A percentile compares a stretch with the other conserved stretches of the same genome.
Evolutionary conservation across 108 stramenopile genomes (phyloP).

Genomic region (Ochromonas danica): DNA sequence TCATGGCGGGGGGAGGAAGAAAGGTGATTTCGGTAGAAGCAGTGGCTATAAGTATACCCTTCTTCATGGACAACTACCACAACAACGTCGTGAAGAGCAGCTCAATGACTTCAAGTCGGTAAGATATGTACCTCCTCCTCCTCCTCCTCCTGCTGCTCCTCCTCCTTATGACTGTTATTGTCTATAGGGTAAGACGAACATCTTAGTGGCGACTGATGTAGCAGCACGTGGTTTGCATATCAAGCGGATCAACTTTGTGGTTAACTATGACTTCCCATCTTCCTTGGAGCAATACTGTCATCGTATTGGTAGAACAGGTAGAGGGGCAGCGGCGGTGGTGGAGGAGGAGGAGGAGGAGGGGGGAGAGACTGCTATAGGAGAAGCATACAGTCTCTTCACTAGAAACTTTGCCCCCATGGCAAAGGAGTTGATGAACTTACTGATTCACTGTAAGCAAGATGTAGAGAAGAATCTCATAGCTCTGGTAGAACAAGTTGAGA

Average conservation of each 20-base stretch:
- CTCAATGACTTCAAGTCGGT: slow-evolving; percentile 18
- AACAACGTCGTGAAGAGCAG: neutral
- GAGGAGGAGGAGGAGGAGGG: neutral
- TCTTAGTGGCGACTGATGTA: slow-evolving; percentile 67
- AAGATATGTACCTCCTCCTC: neutral
- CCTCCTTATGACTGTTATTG: neutral
- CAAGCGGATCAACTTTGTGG: slow-evolving; percentile 2
- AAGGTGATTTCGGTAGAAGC: too few relatives aligned
- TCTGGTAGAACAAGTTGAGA: too few relatives aligned
- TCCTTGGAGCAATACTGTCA: slow-evolving; percentile 32
- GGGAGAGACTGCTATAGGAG: neutral
- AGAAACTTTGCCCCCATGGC: slow-evolving; percentile 36
- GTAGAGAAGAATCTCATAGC: slow-evolving; percentile 28
- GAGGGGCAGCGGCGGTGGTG: slow-evolving; percentile 2
- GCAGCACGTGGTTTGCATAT: slow-evolving; percentile 70
- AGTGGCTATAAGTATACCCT: too few relatives aligned
- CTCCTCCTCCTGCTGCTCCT: neutral
- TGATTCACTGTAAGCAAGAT: neutral
- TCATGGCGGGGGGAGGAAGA: too few relatives aligned
- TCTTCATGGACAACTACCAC: slow-evolving; percentile 22
- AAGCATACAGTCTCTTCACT: slow-evolving; percentile 26
- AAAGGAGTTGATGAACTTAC: slow-evolving; percentile 11
- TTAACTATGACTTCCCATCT: slow-evolving; percentile 38
- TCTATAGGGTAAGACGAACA: slow-evolving; percentile 28
- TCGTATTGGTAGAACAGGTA: slow-evolving; percentile 36